Conservation (phyloP, 2,329 filamentous ascomycete genomes). For the Alternaria sp. region DNA sequence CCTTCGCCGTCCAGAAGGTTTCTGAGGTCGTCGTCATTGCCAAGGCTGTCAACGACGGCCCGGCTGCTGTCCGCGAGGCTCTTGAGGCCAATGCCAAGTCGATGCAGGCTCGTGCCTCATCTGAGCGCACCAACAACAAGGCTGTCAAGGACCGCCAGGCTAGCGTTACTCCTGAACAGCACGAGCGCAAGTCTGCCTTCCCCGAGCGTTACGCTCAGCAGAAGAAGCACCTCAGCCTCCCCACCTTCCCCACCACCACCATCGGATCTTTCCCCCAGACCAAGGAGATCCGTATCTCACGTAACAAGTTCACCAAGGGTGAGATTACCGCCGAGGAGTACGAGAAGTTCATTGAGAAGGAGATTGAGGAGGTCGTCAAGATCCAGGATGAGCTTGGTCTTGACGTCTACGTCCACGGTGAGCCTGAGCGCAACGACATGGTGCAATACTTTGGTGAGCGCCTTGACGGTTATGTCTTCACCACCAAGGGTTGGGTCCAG, state of each 20-base stretch:
- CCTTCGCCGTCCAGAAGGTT: conserved; percentile 95
- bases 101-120: conserved; percentile 87
- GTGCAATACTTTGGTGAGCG: conserved; percentile 99
- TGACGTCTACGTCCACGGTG: conserved; percentile 96
- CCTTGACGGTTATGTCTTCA: conserved; percentile 96
- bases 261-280: conserved; percentile 99
- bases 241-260: conserved; percentile 97
- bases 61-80: conserved; percentile 82
- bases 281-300: conserved; percentile 94
- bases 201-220: conserved; percentile 83
- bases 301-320: conserved; percentile 98
- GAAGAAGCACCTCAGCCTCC: conserved; percentile 90
- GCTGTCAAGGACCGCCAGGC: conserved; percentile 96
- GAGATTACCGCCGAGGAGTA: conserved; percentile 93
- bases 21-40: conserved; percentile 89
- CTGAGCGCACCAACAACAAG: conserved; percentile 95
- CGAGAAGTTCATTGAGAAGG: conserved; percentile 99
- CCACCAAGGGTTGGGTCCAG: conserved; percentile 98
- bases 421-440: conserved; percentile 99
- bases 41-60: conserved; percentile 94
- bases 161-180: conserved; percentile 81
- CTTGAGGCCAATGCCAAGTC: conserved; percentile 98
- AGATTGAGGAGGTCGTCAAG: conserved; percentile 93
- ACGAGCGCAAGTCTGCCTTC: conserved; percentile 94
- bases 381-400: conserved; percentile 98